Conservation (phyloP, 768 basidiomycete species). For the Cystofilobasidium macerans region DNA sequence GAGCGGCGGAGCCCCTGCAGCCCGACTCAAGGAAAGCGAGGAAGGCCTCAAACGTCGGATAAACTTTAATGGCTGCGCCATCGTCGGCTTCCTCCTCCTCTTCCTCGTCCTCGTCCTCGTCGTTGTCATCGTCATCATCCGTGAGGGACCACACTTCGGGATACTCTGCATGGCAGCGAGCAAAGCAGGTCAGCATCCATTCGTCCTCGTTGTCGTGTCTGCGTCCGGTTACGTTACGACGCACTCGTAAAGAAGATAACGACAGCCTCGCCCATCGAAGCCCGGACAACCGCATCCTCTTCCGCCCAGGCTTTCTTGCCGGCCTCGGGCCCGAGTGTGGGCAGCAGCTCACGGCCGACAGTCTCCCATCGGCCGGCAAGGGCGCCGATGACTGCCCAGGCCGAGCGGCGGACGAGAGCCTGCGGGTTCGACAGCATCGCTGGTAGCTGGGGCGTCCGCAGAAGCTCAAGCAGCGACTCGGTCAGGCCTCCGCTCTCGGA, state of each 20-base stretch:
- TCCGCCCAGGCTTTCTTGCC: constrained; percentile 48
- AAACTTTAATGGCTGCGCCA: not conserved
- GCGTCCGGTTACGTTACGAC: constrained; percentile 29
- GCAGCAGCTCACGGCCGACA: constrained; percentile 36
- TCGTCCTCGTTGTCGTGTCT: too few species aligned
- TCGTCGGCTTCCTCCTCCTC: constrained; percentile 38
- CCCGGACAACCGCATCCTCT: constrained; percentile 56
- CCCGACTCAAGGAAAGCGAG: constrained; percentile 64
- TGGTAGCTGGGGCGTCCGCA: constrained; percentile 30
- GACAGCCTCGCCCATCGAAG: constrained; percentile 57
- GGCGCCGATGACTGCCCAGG: constrained; percentile 51
- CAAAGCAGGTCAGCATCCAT: too few species aligned
- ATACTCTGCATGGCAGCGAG: constrained; percentile 46
- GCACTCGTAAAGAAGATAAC: constrained; percentile 62
- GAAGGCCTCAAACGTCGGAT: constrained; percentile 54
- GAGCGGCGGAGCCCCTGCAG: constrained; percentile 64
- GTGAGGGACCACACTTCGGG: constrained; percentile 53
- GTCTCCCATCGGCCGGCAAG: constrained; percentile 46
- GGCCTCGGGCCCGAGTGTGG: constrained; percentile 43
- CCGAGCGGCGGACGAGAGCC: constrained; percentile 50
- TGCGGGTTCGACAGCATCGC: constrained; percentile 57
- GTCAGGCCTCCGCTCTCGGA: constrained; percentile 43
- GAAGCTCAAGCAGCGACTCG: constrained; percentile 31
- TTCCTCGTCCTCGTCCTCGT: constrained; percentile 40
- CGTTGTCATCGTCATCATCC: constrained; percentile 38